phyloP scores from a whole-genome alignment of 2,329 filamentous ascomycete genomes.

The Hymenoscyphus fructigenus region DNA sequence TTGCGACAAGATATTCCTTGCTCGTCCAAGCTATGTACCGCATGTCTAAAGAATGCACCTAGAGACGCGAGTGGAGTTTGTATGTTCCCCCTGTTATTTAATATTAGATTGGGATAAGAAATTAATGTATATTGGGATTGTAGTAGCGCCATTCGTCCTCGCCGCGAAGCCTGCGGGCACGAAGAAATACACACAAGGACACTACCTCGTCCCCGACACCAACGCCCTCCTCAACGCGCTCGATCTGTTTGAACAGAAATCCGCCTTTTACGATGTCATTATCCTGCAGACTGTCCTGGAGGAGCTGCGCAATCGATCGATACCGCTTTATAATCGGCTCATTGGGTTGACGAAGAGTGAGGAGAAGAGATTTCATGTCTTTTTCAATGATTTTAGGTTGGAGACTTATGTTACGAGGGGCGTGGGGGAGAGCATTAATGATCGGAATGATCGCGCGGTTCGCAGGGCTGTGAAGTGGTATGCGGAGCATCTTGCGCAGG shows the following conservation, averaged over 20 bases:
- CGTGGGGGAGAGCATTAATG: conserved; percentile 84
- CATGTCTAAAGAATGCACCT: conserved; percentile 73
- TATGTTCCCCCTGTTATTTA: conserved; percentile 41
- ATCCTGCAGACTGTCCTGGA: conserved; percentile 95
- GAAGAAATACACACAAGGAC: conserved; percentile 77
- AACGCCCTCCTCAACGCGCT: conserved; percentile 94
- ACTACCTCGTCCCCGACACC: conserved; percentile 94
- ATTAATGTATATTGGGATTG: neutral
- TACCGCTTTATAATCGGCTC: conserved; percentile 92
- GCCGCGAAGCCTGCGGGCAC: conserved; percentile 86
- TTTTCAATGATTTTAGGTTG: conserved; percentile 96
- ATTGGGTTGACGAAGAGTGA: conserved; percentile 90
- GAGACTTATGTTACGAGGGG: conserved; percentile 83
- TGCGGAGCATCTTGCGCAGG: conserved; percentile 70
- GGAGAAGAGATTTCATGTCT: conserved; percentile 96
- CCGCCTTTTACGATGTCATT: conserved; percentile 94
- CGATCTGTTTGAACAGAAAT: conserved; percentile 92
- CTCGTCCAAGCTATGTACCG: conserved; percentile 82
- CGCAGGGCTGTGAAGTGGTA: conserved; percentile 89
- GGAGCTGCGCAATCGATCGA: conserved; percentile 88
- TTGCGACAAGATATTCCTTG: conserved; percentile 95
- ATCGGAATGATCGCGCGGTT: conserved; percentile 92
- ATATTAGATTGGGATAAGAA: neutral
- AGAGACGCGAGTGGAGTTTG: conserved; percentile 76
- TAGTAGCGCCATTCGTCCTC: conserved; percentile 80